Evolutionary conservation across 305 asterid genomes (phyloP).

Genomic region (Solanum hybrid): DNA sequence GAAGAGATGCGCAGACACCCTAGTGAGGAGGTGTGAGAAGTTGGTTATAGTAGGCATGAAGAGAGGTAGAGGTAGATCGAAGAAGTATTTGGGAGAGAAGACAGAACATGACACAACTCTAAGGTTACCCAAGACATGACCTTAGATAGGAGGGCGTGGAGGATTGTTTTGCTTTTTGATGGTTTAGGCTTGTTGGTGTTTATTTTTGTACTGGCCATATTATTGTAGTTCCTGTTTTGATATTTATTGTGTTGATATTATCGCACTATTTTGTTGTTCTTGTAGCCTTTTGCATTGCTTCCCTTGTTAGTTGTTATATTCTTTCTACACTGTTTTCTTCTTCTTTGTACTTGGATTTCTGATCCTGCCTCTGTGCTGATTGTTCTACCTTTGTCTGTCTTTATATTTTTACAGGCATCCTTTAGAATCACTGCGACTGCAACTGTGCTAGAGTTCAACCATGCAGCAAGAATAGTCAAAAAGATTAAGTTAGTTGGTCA

Average conservation of each 20-base stretch:
- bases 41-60: neutral
- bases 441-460: conserved; percentile 87
- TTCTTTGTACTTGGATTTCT: neutral
- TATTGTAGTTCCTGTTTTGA: neutral
- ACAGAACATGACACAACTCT: neutral
- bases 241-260: neutral
- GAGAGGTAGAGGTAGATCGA: neutral
- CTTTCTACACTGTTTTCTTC: neutral
- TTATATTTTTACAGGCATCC: conserved; percentile 45
- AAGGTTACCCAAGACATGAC: neutral
- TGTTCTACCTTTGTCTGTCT: neutral
- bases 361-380: neutral
- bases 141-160: neutral
- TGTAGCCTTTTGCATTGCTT: neutral
- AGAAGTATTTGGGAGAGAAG: neutral
- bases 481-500: conserved; percentile 88
- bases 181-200: neutral
- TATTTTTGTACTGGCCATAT: neutral
- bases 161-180: neutral
- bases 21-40: neutral
- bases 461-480: conserved; percentile 76
- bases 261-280: neutral
- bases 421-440: conserved; percentile 95
- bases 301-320: neutral
- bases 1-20: neutral